phyloP scores from a whole-genome alignment of 2,329 filamentous ascomycete species.

The Leptoxyphium fumago region DNA sequence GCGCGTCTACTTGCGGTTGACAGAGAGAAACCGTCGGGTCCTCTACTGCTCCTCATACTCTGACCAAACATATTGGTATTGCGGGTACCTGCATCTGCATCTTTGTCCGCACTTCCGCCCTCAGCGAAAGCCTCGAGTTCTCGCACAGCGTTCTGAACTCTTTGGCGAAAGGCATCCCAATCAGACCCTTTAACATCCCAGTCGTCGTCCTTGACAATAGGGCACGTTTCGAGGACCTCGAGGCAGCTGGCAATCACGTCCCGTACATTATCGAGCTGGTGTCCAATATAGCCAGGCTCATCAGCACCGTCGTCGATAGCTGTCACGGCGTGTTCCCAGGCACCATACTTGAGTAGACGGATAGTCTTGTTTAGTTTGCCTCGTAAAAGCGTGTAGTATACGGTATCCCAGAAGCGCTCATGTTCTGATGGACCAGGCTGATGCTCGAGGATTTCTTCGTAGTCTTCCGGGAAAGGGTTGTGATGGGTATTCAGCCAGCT shows the following conservation, averaged over 20 bases:
- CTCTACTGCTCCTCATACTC: slow-evolving; percentile 24
- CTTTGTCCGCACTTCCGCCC: slow-evolving; percentile 39
- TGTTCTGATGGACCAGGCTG: slow-evolving; percentile 63
- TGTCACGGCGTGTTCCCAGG: slow-evolving; percentile 61
- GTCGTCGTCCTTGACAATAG: slow-evolving; percentile 47
- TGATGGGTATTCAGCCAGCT: slow-evolving; percentile 71
- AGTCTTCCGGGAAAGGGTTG: slow-evolving; percentile 53
- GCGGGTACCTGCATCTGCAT: slow-evolving; percentile 21
- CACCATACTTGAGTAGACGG: slow-evolving; percentile 56
- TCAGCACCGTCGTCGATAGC: slow-evolving; percentile 42
- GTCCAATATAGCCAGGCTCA: slow-evolving; percentile 55
- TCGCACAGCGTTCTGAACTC: slow-evolving; percentile 52
- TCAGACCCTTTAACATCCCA: slow-evolving; percentile 75
- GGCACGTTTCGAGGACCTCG: slow-evolving; percentile 57
- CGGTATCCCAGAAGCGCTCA: slow-evolving; percentile 67
- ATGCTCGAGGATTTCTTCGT: slow-evolving; percentile 47
- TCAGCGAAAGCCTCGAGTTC: slow-evolving; percentile 68
- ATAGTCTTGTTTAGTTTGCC: slow-evolving; percentile 56
- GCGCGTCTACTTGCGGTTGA: slow-evolving; percentile 56
- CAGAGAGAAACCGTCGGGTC: slow-evolving; percentile 33
- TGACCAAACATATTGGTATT: slow-evolving; percentile 25
- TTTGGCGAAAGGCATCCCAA: slow-evolving; percentile 72
- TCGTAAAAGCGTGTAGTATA: slow-evolving; percentile 60
- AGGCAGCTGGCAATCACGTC: slow-evolving; percentile 55
- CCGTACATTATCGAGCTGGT: slow-evolving; percentile 64